Percentiles rank a stretch among this genome's conserved stretches.
phyloP scores from a whole-genome alignment of 768 basidiomycete genomes.

The Xerocomellus chrysenteron region DNA sequence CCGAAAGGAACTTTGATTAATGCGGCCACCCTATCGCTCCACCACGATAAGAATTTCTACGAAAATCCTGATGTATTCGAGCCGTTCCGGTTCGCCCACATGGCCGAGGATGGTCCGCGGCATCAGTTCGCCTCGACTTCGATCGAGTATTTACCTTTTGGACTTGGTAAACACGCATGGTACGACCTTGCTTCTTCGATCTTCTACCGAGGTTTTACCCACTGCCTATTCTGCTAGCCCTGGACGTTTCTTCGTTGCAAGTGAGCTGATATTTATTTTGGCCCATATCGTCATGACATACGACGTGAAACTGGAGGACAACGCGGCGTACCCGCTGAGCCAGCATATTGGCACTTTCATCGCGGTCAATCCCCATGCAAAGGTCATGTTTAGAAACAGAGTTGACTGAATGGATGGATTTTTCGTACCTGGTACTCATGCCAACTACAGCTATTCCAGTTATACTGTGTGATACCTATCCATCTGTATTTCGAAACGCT shows the following conservation, averaged over 20 bases:
- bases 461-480: too few species aligned
- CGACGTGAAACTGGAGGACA: conserved; percentile 4
- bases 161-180: conserved; percentile 25
- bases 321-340: neutral
- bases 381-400: neutral
- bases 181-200: neutral
- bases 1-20: conserved; percentile 33
- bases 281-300: conserved; percentile 1
- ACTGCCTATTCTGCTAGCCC: neutral
- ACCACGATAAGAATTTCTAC: conserved; percentile 25
- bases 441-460: too few species aligned
- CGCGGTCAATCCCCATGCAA: neutral
- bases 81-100: conserved; percentile 12
- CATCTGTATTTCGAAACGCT: too few species aligned
- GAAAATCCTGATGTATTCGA: conserved; percentile 17
- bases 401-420: neutral
- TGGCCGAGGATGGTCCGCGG: conserved; percentile 30
- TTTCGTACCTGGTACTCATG: neutral
- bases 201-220: too few species aligned
- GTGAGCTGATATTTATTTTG: neutral
- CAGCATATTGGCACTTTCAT: neutral
- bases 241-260: conserved; percentile 3
- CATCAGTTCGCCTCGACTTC: conserved; percentile 36
- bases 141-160: conserved; percentile 38
- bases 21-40: conserved; percentile 18